Conservation (phyloP, 2,329 filamentous ascomycete genomes). For the Cordyceps cicadae region DNA sequence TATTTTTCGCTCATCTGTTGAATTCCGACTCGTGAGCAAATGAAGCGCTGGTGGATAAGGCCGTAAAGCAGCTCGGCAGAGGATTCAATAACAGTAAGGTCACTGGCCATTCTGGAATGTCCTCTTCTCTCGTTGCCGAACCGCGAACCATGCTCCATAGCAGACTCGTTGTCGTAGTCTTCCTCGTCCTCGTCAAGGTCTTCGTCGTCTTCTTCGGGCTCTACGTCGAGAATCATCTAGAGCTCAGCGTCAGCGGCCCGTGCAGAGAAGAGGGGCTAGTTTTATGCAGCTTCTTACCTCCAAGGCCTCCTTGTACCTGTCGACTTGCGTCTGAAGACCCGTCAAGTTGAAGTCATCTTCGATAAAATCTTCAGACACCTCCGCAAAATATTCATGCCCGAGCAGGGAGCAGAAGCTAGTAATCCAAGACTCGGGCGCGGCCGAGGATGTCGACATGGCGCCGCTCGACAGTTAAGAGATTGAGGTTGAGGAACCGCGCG, state of each 20-base stretch:
- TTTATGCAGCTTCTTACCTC: constrained; percentile 45
- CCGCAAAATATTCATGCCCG: constrained; percentile 97
- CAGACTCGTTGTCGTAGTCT: constrained; percentile 64
- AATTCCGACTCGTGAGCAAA: constrained; percentile 90
- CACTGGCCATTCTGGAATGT: constrained; percentile 76
- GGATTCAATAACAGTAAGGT: constrained; percentile 91
- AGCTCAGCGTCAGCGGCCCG: not conserved
- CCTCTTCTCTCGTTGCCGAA: constrained; percentile 62
- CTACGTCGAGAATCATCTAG: constrained; percentile 94
- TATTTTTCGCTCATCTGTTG: constrained; percentile 99
- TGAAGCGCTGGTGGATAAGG: constrained; percentile 96
- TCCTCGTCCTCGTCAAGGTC: constrained; percentile 74
- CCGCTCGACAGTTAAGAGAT: not conserved
- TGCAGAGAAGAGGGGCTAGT: not conserved
- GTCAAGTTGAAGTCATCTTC: constrained; percentile 99
- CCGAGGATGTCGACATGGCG: constrained; percentile 53
- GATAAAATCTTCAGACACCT: constrained; percentile 98
- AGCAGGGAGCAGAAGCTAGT: constrained; percentile 91
- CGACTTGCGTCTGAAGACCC: constrained; percentile 86
- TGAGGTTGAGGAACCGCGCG: not conserved
- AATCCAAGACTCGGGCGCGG: constrained; percentile 84
- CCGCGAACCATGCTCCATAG: constrained; percentile 41
- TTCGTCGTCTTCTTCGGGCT: constrained; percentile 89
- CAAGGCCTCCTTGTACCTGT: constrained; percentile 97
- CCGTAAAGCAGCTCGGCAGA: constrained; percentile 98